These are phyloP conservation scores for Teunomyces atbi DNA, from an alignment of 805 yeast genomes.

Conservation along the genomic window DNA sequence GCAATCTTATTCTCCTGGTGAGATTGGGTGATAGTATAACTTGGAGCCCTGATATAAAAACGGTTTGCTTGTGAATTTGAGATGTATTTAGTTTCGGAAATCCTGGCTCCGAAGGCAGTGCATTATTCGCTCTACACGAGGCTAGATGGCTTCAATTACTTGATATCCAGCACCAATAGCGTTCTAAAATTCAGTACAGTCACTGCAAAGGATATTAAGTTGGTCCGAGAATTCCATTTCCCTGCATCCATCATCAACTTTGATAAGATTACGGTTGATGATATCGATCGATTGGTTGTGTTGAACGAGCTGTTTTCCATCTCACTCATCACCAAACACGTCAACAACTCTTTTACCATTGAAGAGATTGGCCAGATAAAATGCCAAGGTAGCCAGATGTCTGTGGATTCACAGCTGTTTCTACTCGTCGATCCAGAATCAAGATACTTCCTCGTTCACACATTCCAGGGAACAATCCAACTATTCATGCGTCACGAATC, in stretches of 20 bases:
- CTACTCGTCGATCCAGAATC: conserved; percentile 12
- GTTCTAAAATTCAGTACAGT: not conserved
- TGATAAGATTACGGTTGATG: not conserved
- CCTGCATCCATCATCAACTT: not conserved
- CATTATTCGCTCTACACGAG: not conserved
- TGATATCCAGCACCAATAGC: not conserved
- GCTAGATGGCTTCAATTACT: not conserved
- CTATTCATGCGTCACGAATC: not conserved
- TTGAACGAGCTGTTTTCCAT: conserved; percentile 1
- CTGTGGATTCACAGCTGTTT: conserved; percentile 21
- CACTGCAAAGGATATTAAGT: not conserved
- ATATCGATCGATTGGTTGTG: not conserved
- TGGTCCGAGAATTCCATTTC: not conserved
- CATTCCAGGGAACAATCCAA: conserved; percentile 12
- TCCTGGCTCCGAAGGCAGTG: not conserved
- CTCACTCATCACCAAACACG: not conserved
- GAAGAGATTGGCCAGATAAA: conserved; percentile 11
- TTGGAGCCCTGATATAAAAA: too few relatives aligned
- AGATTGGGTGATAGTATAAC: too few relatives aligned
- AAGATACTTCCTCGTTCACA: conserved; percentile 18
- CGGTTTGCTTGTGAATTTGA: not conserved
- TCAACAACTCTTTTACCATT: not conserved
- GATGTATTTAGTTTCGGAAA: not conserved
- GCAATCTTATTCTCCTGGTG: not conserved
- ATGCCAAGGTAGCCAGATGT: conserved; percentile 21